Base-by-base conservation (phyloP, 768 basidiomycete species). In the Hygrocybe punicea region DNA sequence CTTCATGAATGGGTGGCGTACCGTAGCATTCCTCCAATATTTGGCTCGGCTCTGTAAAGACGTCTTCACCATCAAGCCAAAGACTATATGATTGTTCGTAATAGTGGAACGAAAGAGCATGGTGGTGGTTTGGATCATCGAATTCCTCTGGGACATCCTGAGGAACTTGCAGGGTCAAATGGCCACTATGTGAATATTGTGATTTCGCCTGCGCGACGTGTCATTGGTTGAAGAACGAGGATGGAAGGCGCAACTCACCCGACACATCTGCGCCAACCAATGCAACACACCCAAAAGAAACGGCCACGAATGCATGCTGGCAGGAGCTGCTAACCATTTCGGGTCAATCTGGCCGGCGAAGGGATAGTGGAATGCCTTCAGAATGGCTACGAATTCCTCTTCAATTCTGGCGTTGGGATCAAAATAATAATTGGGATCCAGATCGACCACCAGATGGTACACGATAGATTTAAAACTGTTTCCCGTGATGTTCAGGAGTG, bases 271-370 rank as follows among this genome's bases (percentile, higher is more conserved):
- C 7, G 90, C 91, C 13, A 99, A 74, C 97, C 97, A 99, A 71
- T 95, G 89, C 34, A 98, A 68, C 65, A 91, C 89, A 19, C 90
- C 96, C 14, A 98, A 77, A 23, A 97, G 72, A 19, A 84, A 78
- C 0, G 93, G 91, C 97, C 96, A 98, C n/a, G 88, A 86, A 71
- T 92, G 89, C 77, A 89, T 87, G 53, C 86, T 88, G 0, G 91
- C 95, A 0, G 93, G 90, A 2, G 94, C 87, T 7, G 87, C 87
- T 4, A 98, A 72, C 81, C 91, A 92, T 61, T 91, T 94, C 51
- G 86, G 85, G 62, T 93, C 91, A 16, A 98, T 81, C 56, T 83
- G 80, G 51, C 86, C 80, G 3, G 84, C 79, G 57, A 85, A 90
- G 0, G 97, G 96, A 71, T 98, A 99, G 60, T 81, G 79, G 36